Evolutionary conservation across 208 protist species (phyloP).

Genomic region (Crithidia expoeki): DNA sequence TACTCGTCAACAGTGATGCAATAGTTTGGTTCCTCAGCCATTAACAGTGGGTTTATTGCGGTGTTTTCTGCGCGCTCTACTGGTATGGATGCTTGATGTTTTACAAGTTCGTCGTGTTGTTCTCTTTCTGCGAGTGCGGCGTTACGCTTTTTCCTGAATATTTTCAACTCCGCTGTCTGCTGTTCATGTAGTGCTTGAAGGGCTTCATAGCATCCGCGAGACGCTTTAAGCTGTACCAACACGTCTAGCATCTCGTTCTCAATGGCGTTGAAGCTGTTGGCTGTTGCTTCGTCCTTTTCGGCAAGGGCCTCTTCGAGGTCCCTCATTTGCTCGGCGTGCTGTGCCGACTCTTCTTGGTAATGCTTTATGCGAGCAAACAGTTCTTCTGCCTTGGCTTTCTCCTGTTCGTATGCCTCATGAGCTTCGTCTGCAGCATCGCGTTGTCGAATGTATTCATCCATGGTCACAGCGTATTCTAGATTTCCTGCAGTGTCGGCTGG

Average conservation of each 20-base stretch:
- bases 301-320: constrained; percentile 25
- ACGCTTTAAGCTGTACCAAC: constrained; percentile 30
- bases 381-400: constrained; percentile 24
- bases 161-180: not conserved
- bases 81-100: not conserved
- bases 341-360: constrained; percentile 20
- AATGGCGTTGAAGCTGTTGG: constrained; percentile 11
- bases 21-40: constrained; percentile 4
- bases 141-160: constrained; percentile 18
- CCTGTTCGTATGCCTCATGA: constrained; percentile 26
- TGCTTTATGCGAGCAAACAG: constrained; percentile 19
- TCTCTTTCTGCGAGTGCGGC: constrained; percentile 10
- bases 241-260: constrained; percentile 35
- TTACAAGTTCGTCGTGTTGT: constrained; percentile 2
- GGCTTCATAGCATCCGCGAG: constrained; percentile 2
- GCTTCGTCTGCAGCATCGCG: constrained; percentile 15
- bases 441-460: constrained; percentile 27
- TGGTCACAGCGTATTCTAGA: constrained; percentile 28
- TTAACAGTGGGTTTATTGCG: not conserved
- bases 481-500: not conserved
- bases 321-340: constrained; percentile 10
- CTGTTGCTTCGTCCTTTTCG: constrained; percentile 1
- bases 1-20: constrained; percentile 27
- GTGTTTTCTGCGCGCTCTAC: not conserved
- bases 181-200: not conserved